Evolutionary conservation across 2,329 filamentous ascomycete genomes (phyloP), one percentile per base, ranked within the genome.

Genomic region (Aspergillus ibericus): DNA sequence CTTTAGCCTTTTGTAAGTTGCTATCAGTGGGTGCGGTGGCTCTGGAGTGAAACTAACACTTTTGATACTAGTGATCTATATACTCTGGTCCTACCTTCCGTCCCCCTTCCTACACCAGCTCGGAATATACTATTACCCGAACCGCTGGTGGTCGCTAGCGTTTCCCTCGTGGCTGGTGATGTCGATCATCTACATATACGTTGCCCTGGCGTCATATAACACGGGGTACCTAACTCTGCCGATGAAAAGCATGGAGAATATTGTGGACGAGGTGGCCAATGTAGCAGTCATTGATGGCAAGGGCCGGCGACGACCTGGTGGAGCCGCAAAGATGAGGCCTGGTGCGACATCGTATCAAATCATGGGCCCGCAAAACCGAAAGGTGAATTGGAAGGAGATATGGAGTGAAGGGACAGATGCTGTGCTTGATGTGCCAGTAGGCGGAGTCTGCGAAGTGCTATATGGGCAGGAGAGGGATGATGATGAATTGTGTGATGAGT

Each of bases 321-420:
- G 77, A 56, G 77, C 72, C 59, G 74, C 77, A 64, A 77, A 72
- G 59, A 74, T 77, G 73, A 72, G 75, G 36, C 72, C 74, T 9
- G 72, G 75, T 16, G 75, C 72, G 40, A 74, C 75, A 25, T 78
- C 72, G 1, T 76, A 70, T 34, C 75, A 77, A 52, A 74, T 75
- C 27, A 76, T 77, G 74, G 74, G 74, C 1, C 68, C 73, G n/a
- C 74, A 76, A 57, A 76, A 75, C 62, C 68, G 75, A 60, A 67
- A 73, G 67, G 75, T 84, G 63, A 84, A 92, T 70, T 98, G 95
- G 93, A 87, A 83, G 69, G 83, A 82, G 59, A 82, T 96, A 16
- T 99, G 95, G 95, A 92, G 87, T 69, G 88, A 91, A 67, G 92
- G 95, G 16, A 99, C 95, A 0, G 95, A 99, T 81, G 95, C 92